Evolutionary conservation across 345 rosid species (phyloP), one percentile per base, ranked within the genome.

Genomic region (Salix purpurea): DNA sequence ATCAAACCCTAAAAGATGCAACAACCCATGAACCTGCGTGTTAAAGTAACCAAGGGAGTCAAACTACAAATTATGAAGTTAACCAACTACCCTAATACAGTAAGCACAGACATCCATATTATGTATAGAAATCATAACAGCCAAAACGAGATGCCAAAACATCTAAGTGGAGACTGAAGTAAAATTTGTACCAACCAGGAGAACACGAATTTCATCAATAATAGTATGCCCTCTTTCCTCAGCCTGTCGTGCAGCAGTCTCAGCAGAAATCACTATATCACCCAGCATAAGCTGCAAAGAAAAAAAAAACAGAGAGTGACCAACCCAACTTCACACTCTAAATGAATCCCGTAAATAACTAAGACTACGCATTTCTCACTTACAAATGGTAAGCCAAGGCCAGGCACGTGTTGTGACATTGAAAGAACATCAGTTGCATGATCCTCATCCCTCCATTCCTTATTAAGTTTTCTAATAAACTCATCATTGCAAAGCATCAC

Each of bases 401-500:
- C 90, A 68, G 95, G 94, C 71, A 89, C 75, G 75, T 96, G 98
- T 61, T 87, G 91, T 8, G 97, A 96, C 97, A 93, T 92, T 28
- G 98, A 96, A 67, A 96, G 97, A 78, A 96, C 99, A 88, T 96
- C 98, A 1, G 99, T 92, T 30, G 98, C 88, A 81, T 87, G 94
- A 79, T 96, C 97, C 88, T 96, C 97, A 52, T 83, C 96, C 77
- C 97, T 92, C 98, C 98, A 93, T 80, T 96, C 98, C 79, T 91
- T 89, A 64, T 93, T 96, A 23, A 96, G 97, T 84, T 96, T 87
- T 39, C 85, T 81, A 34, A 93, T 96, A 76, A 96, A 93, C 5
- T 90, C 91, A 69, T 96, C 92, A 61, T 93, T 91, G 74, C 98
- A 93, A 70, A 96, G 95, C 62, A 96, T 88, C 5, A 92, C 87